Base-by-base conservation (phyloP, 805 yeast genomes). In the Candida pseudofarinosa region DNA sequence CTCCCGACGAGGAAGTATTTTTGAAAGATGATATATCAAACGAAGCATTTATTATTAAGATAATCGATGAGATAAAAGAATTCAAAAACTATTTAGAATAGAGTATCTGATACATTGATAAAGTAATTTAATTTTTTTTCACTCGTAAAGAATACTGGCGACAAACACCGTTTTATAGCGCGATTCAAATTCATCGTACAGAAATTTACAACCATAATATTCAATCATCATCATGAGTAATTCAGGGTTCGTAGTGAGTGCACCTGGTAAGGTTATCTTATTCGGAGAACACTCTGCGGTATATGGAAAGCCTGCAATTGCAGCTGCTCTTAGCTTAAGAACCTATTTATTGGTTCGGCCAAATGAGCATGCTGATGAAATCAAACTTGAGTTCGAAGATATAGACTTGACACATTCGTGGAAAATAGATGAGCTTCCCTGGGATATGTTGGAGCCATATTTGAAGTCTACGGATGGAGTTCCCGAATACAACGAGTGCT, bases 201-300 rank as follows among this genome's bases (percentile, higher is more conserved):
- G 31, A n/a, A n/a, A n/a, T 23, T 23, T 23, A 23, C 28, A 23
- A 23, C 28, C 28, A 23, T 23, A 23, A 23, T 23, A 23, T 23
- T 10, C 6, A 7, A 23, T 23, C 6, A 23, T 10, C 10, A 23
- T 7, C 17, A 32, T 32, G 34, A 15, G 17, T 7, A n/a, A 7
- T 15, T 6, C 6, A 6, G 7, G 88, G 15, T 88, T 90, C 60
- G 64, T 80, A 39, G 87, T 88, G 1, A 86, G 96, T 41, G 93
- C 99, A 1, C 99, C 99, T 0, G 99, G 99, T 3, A 93, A 93
- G 58, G 96, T 89, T 36, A 93, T 93, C 53, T 73, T 93, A 30
- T 93, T 90, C 61, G 99, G 99, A 17, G 99, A 93, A 59, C 99
- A 93, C 58, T 86, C 97, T 5, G 98, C 95, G 1, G 99, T 93